A percentile compares a stretch with the other conserved stretches of the same genome.
Evolutionary conservation across 371 early-diverging fungal genomes (phyloP).

Genomic region (Antonospora locustae): DNA sequence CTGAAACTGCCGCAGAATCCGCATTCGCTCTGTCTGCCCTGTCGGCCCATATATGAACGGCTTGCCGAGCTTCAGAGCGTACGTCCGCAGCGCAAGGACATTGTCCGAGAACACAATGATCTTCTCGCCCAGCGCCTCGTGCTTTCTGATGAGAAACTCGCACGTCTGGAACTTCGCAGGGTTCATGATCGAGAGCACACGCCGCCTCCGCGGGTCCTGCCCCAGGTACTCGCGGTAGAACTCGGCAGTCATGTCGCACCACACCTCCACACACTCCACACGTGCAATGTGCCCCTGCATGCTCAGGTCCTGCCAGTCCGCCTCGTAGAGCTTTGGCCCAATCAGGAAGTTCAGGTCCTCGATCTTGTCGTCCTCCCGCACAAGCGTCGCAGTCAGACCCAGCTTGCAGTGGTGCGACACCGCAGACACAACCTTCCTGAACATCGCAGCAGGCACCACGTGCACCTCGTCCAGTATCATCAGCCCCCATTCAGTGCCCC

Average conservation of each 20-base stretch:
- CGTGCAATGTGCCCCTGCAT: constrained; percentile 90
- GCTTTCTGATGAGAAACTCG: constrained; percentile 82
- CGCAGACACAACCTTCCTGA: constrained; percentile 78
- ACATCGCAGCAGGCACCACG: constrained; percentile 96
- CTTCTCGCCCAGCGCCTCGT: constrained; percentile 88
- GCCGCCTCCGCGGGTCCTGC: constrained; percentile 57
- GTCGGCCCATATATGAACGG: constrained; percentile 93
- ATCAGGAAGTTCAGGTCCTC: constrained; percentile 93
- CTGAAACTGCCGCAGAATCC: constrained; percentile 80
- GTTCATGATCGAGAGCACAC: constrained; percentile 84
- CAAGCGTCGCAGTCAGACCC: constrained; percentile 92
- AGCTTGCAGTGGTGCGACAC: constrained; percentile 89
- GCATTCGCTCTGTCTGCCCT: constrained; percentile 77
- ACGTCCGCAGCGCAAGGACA: constrained; percentile 81
- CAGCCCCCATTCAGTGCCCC: constrained; percentile 86
- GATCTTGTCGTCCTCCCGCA: constrained; percentile 97
- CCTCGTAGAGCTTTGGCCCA: constrained; percentile 97
- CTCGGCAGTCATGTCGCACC: constrained; percentile 94
- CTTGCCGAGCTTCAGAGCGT: constrained; percentile 71
- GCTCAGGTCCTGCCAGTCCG: constrained; percentile 97
- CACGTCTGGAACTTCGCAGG: constrained; percentile 91
- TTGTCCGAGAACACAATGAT: constrained; percentile 98
- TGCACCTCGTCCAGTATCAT: constrained; percentile 95
- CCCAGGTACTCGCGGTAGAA: constrained; percentile 82
- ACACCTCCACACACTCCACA: constrained; percentile 90